These are phyloP conservation scores for Cystoderma amianthinum DNA, from an alignment of 768 basidiomycete species.

Conservation along the genomic window DNA sequence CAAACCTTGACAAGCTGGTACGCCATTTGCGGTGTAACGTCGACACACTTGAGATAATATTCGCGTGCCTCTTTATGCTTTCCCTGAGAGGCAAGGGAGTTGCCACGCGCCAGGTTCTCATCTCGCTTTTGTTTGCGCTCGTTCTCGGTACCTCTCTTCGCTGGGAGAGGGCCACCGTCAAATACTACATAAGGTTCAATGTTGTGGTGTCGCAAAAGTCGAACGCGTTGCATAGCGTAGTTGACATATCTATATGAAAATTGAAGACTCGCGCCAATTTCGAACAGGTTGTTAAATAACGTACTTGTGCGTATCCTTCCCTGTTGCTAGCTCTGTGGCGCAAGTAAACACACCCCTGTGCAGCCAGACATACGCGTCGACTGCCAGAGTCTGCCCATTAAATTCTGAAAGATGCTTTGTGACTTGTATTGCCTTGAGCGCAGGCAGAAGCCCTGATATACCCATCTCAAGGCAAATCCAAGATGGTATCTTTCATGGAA, in stretches of 20 bases:
- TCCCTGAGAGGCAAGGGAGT: constrained; percentile 69
- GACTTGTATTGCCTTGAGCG: constrained; percentile 86
- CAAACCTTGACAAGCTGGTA: constrained; percentile 92
- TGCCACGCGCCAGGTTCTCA: constrained; percentile 71
- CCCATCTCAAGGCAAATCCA: too few species aligned
- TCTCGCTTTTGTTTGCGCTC: constrained; percentile 71
- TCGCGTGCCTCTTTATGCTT: constrained; percentile 79
- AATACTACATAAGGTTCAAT: constrained; percentile 92
- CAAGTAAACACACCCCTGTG: constrained; percentile 88
- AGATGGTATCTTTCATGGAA: too few species aligned
- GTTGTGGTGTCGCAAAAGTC: constrained; percentile 76
- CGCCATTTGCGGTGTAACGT: constrained; percentile 97
- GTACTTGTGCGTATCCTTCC: constrained; percentile 78
- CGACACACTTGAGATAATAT: constrained; percentile 83
- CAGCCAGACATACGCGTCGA: constrained; percentile 95
- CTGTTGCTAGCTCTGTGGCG: constrained; percentile 84
- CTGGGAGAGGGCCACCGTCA: constrained; percentile 92
- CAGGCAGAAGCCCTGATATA: constrained; percentile 82
- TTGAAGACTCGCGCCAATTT: neutral
- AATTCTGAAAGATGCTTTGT: constrained; percentile 76
- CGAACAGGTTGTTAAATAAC: constrained; percentile 15
- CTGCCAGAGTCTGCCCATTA: constrained; percentile 77
- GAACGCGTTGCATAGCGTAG: constrained; percentile 90
- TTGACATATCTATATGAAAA: constrained; percentile 72
- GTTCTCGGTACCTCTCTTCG: constrained; percentile 86